Evolutionary conservation across 495 filamentous ascomycete genomes (phyloP).

Genomic region (Penicillium bovifimosum): DNA sequence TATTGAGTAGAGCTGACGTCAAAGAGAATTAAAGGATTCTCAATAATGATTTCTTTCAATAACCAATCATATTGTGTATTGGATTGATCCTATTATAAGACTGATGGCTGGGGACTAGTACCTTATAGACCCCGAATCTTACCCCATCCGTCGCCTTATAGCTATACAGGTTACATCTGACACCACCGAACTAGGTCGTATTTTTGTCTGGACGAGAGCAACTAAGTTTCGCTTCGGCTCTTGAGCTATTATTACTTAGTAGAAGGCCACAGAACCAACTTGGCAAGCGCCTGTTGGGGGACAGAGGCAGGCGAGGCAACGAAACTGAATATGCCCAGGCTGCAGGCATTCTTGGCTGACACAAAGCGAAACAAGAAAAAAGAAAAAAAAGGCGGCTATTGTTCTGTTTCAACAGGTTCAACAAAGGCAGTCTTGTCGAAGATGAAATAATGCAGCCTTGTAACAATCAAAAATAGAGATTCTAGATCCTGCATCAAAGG

Average conservation of each 20-base stretch:
- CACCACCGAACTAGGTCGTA: conserved; percentile 5
- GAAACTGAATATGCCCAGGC: not conserved
- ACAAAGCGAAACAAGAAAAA: not conserved
- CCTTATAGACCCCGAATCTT: not conserved
- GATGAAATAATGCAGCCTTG: not conserved
- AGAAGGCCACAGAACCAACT: not conserved
- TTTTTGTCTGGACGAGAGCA: not conserved
- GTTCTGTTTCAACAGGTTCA: conserved; percentile 2
- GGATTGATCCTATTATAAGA: not conserved
- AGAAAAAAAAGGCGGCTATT: not conserved
- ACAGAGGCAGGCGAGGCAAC: not conserved
- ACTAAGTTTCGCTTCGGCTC: not conserved
- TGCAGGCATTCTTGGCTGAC: not conserved
- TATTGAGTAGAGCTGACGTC: conserved; percentile 22
- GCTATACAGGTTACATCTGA: conserved; percentile 8
- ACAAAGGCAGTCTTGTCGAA: not conserved
- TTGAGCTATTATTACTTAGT: not conserved
- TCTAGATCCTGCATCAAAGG: not conserved
- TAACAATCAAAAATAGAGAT: conserved; percentile 1
- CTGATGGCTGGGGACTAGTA: not conserved
- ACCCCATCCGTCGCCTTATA: not conserved
- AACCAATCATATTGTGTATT: not conserved
- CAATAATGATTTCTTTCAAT: not conserved
- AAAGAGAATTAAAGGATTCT: conserved; percentile 18
- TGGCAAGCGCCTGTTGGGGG: conserved; percentile 6